Conservation (phyloP, 2,329 filamentous ascomycete species). For the Colletotrichum sansevieriae region DNA sequence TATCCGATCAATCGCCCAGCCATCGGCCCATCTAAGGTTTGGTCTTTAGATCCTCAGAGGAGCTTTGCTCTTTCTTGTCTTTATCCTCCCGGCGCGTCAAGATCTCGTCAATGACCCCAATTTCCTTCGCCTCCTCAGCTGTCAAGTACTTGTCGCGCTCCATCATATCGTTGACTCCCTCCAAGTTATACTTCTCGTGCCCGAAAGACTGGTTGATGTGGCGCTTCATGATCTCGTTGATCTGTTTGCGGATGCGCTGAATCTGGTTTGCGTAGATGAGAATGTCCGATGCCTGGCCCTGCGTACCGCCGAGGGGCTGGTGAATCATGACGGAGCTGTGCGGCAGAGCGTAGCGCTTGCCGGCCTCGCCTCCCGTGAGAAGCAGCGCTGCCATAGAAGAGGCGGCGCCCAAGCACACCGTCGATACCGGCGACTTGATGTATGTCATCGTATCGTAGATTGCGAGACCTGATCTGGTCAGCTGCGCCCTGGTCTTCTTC, state of each 20-base stretch:
- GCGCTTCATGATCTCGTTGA: slow-evolving; percentile 89
- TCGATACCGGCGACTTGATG: slow-evolving; percentile 91
- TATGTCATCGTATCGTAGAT: slow-evolving; percentile 99
- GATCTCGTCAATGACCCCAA: slow-evolving; percentile 94
- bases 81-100: slow-evolving; percentile 71
- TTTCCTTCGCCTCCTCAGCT: slow-evolving; percentile 86
- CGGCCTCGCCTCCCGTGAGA: slow-evolving; percentile 85
- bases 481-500: neutral
- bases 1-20: neutral
- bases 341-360: slow-evolving; percentile 90
- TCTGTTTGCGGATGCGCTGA: slow-evolving; percentile 82
- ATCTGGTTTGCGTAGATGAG: slow-evolving; percentile 98
- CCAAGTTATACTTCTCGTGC: slow-evolving; percentile 80
- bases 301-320: slow-evolving; percentile 84
- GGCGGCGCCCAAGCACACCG: slow-evolving; percentile 94
- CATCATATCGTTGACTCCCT: slow-evolving; percentile 94
- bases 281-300: slow-evolving; percentile 81
- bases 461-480: slow-evolving; percentile 68
- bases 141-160: slow-evolving; percentile 96
- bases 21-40: slow-evolving; percentile 21
- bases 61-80: slow-evolving; percentile 41
- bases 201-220: slow-evolving; percentile 86
- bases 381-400: slow-evolving; percentile 95
- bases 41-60: slow-evolving; percentile 38
- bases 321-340: slow-evolving; percentile 98